Percentiles rank a stretch among this genome's conserved stretches.
These are phyloP conservation scores for Angomonas deanei DNA, from an alignment of 208 protist species.

Conservation along the genomic window DNA sequence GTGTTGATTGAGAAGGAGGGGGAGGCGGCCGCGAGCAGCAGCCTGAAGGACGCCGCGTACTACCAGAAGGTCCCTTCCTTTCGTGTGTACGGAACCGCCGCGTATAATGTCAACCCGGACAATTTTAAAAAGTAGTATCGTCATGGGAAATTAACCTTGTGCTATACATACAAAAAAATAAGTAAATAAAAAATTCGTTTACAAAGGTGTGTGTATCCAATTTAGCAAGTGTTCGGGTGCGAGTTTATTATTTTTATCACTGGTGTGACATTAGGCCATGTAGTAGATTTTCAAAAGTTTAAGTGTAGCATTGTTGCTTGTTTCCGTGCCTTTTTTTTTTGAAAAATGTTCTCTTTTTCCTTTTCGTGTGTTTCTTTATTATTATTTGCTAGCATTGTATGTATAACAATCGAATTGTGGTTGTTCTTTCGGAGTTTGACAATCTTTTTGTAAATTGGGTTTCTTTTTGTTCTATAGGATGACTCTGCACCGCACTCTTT, in stretches of 20 bases:
- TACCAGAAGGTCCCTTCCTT: constrained; percentile 19
- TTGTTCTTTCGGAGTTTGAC: too few species aligned
- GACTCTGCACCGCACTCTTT: neutral
- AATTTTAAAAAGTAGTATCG: too few species aligned
- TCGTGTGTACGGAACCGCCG: constrained; percentile 14
- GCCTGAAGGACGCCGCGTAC: constrained; percentile 3
- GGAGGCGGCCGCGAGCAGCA: neutral
- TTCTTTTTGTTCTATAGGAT: neutral
- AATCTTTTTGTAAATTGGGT: too few species aligned
- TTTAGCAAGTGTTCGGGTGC: too few species aligned
- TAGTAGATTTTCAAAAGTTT: too few species aligned
- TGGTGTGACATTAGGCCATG: too few species aligned
- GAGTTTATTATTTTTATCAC: too few species aligned
- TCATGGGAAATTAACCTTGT: too few species aligned
- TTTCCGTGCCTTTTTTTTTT: neutral
- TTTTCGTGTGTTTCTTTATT: neutral
- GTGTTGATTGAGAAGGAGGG: neutral
- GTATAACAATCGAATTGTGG: neutral
- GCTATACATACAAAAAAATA: neutral
- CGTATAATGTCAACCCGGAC: constrained; percentile 4
- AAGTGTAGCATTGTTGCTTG: too few species aligned
- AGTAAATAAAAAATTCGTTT: neutral
- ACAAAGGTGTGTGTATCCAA: too few species aligned
- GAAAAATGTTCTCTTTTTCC: neutral
- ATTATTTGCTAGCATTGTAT: constrained; percentile 5